Evolutionary conservation across 441 rosid species (phyloP), one percentile per base, ranked within the genome.

Genomic region (Theobroma grandiflorum): DNA sequence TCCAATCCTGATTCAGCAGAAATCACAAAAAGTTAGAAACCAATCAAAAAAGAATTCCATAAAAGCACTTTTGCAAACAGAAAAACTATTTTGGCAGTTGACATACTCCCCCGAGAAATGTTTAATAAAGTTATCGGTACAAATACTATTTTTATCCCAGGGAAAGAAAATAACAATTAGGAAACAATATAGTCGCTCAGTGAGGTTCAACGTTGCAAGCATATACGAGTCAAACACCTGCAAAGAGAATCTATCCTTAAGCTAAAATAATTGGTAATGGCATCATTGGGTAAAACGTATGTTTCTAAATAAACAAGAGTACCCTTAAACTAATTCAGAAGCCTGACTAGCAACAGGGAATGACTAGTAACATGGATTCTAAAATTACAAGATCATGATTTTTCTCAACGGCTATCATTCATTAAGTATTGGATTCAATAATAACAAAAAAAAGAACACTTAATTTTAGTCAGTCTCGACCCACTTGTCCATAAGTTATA

Each of bases 1-100:
- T 82, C 89, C 65, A 90, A 76, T 66, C 81, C 88, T 76, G 66
- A 49, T 49, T 33, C 78, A 79, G 82, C 75, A 82, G 66, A 59
- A 64, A 33, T 40, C 40, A 47, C 20, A 6, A 37, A 26, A 71
- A 33, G 62, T 40, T 49, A 55, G 31, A 73, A 33, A 14, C 16
- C n/a, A 45, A 64, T 47, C 6, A 52, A 49, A 16, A 10, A 8
- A 63, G 45, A 75, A 45, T 42, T 40, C 26, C 16, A 58, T 11
- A 58, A 12, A 43, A 31, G 69, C 78, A 43, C 4, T 31, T 38
- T 75, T 37, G 43, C 58, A 43, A 57, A 53, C 22, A 20, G 57
- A 59, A 71, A 40, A 26, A 40, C 8, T 78, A 43, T 38, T 76
- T 49, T 18, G n/a, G 42, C 37, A 63, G 63, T 64, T 61, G 11